A percentile compares a stretch with the other conserved stretches of the same genome.
Conservation (phyloP, 176 grass and related monocot species). For the Eleusine coracana region DNA sequence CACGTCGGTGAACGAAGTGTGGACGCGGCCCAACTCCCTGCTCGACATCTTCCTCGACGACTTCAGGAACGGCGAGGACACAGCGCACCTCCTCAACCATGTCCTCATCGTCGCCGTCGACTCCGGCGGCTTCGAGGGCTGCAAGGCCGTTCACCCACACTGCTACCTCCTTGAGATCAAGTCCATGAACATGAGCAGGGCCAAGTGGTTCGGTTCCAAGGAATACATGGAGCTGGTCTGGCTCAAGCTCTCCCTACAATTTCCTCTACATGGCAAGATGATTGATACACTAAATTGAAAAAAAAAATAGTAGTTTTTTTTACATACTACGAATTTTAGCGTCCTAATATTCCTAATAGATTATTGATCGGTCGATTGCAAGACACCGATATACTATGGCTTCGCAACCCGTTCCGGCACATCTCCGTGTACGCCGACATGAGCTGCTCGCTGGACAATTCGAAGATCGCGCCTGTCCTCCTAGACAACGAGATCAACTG, state of each 20-base stretch:
- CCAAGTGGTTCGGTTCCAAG: conserved; percentile 49
- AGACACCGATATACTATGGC: conserved; percentile 57
- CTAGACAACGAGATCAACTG: conserved; percentile 55
- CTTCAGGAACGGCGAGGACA: conserved; percentile 62
- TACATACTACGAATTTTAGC: no score
- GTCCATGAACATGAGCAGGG: conserved; percentile 28
- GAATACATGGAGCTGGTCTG: conserved; percentile 72
- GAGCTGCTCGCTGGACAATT: conserved; percentile 44
- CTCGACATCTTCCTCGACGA: conserved; percentile 69
- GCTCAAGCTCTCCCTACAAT: conserved; percentile 65
- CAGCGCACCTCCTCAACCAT: conserved; percentile 51
- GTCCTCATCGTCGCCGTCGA: conserved; percentile 68
- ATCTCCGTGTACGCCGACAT: conserved; percentile 45
- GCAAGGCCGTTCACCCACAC: conserved; percentile 61
- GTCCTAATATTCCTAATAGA: no score
- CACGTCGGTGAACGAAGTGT: conserved; percentile 68
- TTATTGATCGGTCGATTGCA: conserved; percentile 16
- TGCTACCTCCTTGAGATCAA: conserved; percentile 60
- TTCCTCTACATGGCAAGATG: conserved; percentile 60
- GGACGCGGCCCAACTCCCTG: conserved; percentile 55
- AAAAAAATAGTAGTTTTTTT: no score
- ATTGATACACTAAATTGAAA: neutral
- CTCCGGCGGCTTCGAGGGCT: conserved; percentile 39
- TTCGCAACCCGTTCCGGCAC: conserved; percentile 54
- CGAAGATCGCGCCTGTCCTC: neutral